Percentiles rank a stretch among this genome's conserved stretches.
phyloP scores from a whole-genome alignment of 2,329 filamentous ascomycete species.

The Emergomyces africanus region DNA sequence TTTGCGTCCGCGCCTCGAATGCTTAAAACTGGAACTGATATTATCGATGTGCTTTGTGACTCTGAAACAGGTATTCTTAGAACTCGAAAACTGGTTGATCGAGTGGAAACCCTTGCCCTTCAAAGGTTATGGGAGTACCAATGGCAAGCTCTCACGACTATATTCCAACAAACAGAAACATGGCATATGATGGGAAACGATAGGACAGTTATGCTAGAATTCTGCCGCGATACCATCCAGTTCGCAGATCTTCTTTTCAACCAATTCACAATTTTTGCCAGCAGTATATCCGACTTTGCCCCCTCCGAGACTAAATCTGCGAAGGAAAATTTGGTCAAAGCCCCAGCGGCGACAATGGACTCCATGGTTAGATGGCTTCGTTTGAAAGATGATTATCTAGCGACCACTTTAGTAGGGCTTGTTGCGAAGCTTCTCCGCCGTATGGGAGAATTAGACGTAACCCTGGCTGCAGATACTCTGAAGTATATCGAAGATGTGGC shows the following conservation, averaged over 20 bases:
- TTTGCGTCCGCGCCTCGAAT: constrained; percentile 49
- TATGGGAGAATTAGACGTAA: constrained; percentile 63
- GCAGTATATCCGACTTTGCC: constrained; percentile 45
- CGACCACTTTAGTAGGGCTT: constrained; percentile 67
- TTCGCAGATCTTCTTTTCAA: constrained; percentile 76
- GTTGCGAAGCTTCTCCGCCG: constrained; percentile 73
- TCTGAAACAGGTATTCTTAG: constrained; percentile 51
- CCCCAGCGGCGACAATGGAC: constrained; percentile 52
- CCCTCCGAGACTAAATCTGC: constrained; percentile 25
- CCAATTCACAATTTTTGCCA: constrained; percentile 71
- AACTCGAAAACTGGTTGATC: constrained; percentile 41
- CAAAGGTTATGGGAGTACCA: constrained; percentile 71
- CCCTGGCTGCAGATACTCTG: constrained; percentile 53
- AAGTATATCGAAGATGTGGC: constrained; percentile 44
- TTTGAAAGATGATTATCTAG: constrained; percentile 74
- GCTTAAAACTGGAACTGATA: constrained; percentile 48
- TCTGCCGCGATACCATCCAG: constrained; percentile 91
- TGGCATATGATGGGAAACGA: constrained; percentile 64
- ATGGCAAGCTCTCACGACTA: constrained; percentile 69
- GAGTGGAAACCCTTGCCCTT: constrained; percentile 52
- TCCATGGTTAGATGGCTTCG: constrained; percentile 77
- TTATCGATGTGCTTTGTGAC: constrained; percentile 52
- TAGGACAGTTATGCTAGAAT: constrained; percentile 72
- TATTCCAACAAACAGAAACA: constrained; percentile 68
- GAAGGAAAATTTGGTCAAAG: constrained; percentile 47